Percentiles rank a stretch among this genome's conserved stretches.
Conservation (phyloP, 805 yeast genomes). For the Ogataea polymorpha region DNA sequence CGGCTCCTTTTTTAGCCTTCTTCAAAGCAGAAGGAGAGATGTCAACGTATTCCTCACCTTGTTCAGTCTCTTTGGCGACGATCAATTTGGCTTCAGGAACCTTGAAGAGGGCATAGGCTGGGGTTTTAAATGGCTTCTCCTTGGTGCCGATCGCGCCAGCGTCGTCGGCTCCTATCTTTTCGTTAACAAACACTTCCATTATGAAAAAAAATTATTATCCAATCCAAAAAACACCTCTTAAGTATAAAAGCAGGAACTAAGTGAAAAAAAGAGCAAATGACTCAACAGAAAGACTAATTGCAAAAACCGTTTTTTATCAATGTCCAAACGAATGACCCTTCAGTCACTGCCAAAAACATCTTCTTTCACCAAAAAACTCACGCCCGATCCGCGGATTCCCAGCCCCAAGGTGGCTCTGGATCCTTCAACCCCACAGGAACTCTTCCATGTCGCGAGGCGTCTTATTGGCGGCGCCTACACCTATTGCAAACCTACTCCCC, state of each 20-base stretch:
- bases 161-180: slow-evolving; percentile 65
- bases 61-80: slow-evolving; percentile 60
- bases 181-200: slow-evolving; percentile 62
- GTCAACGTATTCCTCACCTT: slow-evolving; percentile 55
- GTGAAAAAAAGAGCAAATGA: neutral
- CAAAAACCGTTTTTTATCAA: neutral
- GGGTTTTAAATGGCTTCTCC: slow-evolving; percentile 68
- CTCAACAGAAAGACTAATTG: neutral
- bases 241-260: no score
- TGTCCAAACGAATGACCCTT: slow-evolving; percentile 16
- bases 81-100: slow-evolving; percentile 49
- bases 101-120: slow-evolving; percentile 74
- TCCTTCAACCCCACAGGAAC: slow-evolving; percentile 28
- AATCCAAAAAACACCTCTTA: no score
- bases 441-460: slow-evolving; percentile 50
- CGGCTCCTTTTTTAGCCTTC: slow-evolving; percentile 95
- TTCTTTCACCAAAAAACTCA: slow-evolving; percentile 25
- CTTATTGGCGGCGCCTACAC: slow-evolving; percentile 65
- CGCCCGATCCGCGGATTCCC: slow-evolving; percentile 32
- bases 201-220: slow-evolving; percentile 8
- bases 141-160: slow-evolving; percentile 58
- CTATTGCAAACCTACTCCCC: slow-evolving; percentile 63
- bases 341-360: slow-evolving; percentile 28
- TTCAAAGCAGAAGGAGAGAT: slow-evolving; percentile 89
- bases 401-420: slow-evolving; percentile 26